These are phyloP conservation scores for Athelia sp. DNA, from an alignment of 1,284 basidiomycete species.

Conservation along the genomic window DNA sequence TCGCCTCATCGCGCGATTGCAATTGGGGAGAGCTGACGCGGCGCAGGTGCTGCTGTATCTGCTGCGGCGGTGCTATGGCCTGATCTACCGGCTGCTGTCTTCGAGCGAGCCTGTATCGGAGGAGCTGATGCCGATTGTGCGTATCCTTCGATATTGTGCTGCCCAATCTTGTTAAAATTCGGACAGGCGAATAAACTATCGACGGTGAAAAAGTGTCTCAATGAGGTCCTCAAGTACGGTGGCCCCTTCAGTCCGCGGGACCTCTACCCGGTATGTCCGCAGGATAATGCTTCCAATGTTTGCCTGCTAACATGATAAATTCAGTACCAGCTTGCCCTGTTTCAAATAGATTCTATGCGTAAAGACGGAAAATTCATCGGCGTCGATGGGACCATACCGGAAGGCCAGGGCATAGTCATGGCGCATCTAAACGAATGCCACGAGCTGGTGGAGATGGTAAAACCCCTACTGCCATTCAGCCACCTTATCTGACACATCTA, in stretches of 20 bases:
- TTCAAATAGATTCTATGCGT: conserved; percentile 92
- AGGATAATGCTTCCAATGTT: conserved; percentile 4
- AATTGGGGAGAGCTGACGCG: background rate
- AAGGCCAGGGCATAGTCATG: conserved; percentile 96
- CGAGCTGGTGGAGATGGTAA: conserved; percentile 88
- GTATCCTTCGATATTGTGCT: conserved; percentile 19
- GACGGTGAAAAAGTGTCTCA: conserved; percentile 94
- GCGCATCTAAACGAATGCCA: conserved; percentile 97
- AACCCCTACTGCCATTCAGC: too few species aligned
- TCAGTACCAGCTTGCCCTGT: conserved; percentile 91
- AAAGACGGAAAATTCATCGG: conserved; percentile 93
- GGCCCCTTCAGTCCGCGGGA: conserved; percentile 95
- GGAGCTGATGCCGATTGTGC: conserved; percentile 93
- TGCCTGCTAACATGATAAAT: conserved; percentile 1
- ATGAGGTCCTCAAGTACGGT: conserved; percentile 96
- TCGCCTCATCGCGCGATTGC: too few species aligned
- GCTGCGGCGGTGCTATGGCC: conserved; percentile 90
- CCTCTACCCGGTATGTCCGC: conserved; percentile 80
- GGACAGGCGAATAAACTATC: conserved; percentile 88
- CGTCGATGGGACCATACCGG: conserved; percentile 79
- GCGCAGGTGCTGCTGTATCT: conserved; percentile 86
- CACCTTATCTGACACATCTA: too few species aligned
- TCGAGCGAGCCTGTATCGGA: conserved; percentile 99
- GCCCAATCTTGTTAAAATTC: background rate
- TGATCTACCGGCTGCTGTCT: conserved; percentile 91